Percentiles rank a stretch among this genome's conserved stretches.
Evolutionary conservation across 768 basidiomycete species (phyloP).

Genomic region (Sporobolomyces phaffii): DNA sequence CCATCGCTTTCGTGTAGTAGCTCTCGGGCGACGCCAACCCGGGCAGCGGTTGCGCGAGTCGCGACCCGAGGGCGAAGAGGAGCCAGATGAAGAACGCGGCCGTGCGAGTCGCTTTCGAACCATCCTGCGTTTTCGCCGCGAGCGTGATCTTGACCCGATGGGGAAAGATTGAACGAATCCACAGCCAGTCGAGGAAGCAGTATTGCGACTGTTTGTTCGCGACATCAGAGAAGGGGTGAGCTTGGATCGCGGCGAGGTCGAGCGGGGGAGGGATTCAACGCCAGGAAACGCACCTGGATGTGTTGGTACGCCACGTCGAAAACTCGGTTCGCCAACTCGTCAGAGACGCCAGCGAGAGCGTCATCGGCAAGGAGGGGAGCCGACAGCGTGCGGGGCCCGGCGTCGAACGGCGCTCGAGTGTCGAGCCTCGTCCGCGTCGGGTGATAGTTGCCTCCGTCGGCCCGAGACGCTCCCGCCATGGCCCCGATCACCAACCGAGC

Average conservation of each 20-base stretch:
- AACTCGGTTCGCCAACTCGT: slow-evolving; percentile 20
- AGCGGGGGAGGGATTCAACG: no score
- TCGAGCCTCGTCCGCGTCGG: background rate
- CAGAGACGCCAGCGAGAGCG: slow-evolving; percentile 3
- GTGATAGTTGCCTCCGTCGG: background rate
- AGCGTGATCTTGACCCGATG: slow-evolving; percentile 14
- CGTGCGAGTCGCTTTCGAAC: slow-evolving; percentile 12
- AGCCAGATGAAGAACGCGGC: slow-evolving; percentile 31
- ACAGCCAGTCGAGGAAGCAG: slow-evolving; percentile 25
- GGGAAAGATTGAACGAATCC: slow-evolving; percentile 15
- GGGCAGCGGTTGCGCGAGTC: slow-evolving; percentile 37
- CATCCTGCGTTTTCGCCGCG: background rate
- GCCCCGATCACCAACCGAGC: slow-evolving; percentile 13
- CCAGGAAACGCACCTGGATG: slow-evolving; percentile 19
- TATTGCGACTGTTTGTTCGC: background rate
- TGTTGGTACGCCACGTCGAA: background rate
- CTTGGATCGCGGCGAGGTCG: no score
- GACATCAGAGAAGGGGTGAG: background rate
- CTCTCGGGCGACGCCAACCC: slow-evolving; percentile 35
- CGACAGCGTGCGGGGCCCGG: background rate
- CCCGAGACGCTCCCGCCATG: background rate
- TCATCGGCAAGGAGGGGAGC: background rate
- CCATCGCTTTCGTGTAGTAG: slow-evolving; percentile 44
- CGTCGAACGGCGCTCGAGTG: slow-evolving; percentile 10
- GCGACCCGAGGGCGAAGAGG: slow-evolving; percentile 26